Base-by-base conservation (phyloP, 208 protist species). In the Trypanosoma platydactyli region DNA sequence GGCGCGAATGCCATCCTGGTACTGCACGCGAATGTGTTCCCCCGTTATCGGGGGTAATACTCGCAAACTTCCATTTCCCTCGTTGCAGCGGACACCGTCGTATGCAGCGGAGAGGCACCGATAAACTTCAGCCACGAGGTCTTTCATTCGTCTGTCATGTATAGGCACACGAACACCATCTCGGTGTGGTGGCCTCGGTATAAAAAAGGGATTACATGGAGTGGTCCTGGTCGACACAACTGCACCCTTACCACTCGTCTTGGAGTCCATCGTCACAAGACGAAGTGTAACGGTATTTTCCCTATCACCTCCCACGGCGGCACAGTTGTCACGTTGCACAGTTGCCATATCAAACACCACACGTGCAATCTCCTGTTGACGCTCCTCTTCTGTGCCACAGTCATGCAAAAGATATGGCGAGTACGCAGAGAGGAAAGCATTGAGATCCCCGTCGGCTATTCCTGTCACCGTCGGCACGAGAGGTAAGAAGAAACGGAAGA, bases 91-190 rank as follows among this genome's bases (percentile, higher is more conserved):
- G 9, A 3, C 33, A 3, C 64, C 66, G 42, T 62, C 68, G 68
- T 92, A 92, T 64, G 73, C 64, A 15, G 81, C 77, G 9, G 76
- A 80, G 4, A 95, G 44, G 24, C 82, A 91, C 49, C 68, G 76
- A 69, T 91, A 92, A 1, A 92, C 80, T 71, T 95, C 86, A 4
- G 80, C 79, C 11, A 95, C 53, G 40, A 89, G 70, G 55, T 61
- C 29, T 59, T 81, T 87, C 18, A 84, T 51, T 9, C 16, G 50
- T 5, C 51, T 50, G 45, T 92, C 86, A 24, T 75, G 62, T 25
- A 94, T 60, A 12, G 60, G 45, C 1, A 76, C 62, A 24, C 84
- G 84, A 48, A 76, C 64, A 38, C 78, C 80, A 63, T 71, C 73
- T 24, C 79, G 87, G 54, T 66, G 59, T 18, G 78, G 76, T 20